phyloP scores from a whole-genome alignment of 192 early-diverging fungal genomes.

The Coemansia sp. region DNA sequence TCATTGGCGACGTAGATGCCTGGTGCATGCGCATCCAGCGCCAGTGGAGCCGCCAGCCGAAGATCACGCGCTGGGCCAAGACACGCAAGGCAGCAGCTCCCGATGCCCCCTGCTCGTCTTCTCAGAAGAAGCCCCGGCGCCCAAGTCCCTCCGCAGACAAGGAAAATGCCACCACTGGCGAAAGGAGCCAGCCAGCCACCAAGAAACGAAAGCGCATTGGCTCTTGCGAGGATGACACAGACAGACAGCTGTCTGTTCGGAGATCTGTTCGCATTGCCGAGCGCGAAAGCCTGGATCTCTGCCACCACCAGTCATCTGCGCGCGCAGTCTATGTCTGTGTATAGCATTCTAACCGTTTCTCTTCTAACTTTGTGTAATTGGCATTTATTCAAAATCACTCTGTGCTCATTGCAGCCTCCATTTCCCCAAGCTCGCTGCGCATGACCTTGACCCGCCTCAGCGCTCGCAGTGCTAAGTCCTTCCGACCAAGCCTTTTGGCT shows the following conservation, averaged over 20 bases:
- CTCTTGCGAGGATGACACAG: background rate
- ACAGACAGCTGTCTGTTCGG: conserved; percentile 4
- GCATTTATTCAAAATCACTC: background rate
- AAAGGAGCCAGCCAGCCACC: background rate
- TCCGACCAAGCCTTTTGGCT: conserved; percentile 30
- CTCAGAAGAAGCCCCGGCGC: background rate
- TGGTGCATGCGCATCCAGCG: conserved; percentile 44
- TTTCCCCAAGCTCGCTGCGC: conserved; percentile 45
- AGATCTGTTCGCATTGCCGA: conserved; percentile 42
- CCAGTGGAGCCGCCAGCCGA: conserved; percentile 42
- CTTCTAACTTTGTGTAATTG: background rate
- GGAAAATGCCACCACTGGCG: conserved; percentile 4
- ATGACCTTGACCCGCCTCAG: conserved; percentile 46
- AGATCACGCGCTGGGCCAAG: conserved; percentile 45
- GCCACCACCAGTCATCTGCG: conserved; percentile 4
- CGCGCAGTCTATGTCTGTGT: conserved; percentile 23
- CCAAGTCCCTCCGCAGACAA: background rate
- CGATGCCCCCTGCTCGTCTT: background rate
- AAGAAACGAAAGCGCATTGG: conserved; percentile 14
- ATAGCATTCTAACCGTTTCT: conserved; percentile 3
- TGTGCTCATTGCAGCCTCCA: conserved; percentile 39
- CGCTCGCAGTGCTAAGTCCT: conserved; percentile 43
- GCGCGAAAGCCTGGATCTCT: conserved; percentile 14
- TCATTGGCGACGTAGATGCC: conserved; percentile 50
- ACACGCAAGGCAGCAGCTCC: conserved; percentile 20